Evolutionary conservation across 495 filamentous ascomycete genomes (phyloP).

Genomic region (Chaetomidium leptoderma): DNA sequence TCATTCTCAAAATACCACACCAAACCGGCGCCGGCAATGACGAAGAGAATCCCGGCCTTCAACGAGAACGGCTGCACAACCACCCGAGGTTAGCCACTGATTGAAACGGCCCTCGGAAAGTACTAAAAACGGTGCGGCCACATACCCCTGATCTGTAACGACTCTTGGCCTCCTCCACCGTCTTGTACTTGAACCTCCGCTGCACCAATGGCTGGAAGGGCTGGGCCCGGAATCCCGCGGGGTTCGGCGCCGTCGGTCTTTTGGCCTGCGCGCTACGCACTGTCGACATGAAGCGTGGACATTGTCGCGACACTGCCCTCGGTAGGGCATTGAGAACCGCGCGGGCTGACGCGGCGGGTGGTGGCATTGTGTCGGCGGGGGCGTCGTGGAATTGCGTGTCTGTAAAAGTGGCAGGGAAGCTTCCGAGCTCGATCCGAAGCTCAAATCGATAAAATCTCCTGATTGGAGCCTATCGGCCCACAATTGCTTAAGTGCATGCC

Average conservation of each 20-base stretch:
- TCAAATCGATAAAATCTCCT: conserved; percentile 20
- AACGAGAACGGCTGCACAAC: conserved; percentile 75
- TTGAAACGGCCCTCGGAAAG: neutral
- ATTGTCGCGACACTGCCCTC: conserved; percentile 24
- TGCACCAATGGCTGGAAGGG: conserved; percentile 34
- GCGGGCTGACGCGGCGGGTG: conserved; percentile 23
- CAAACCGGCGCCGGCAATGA: conserved; percentile 69
- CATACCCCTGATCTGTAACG: conserved; percentile 50
- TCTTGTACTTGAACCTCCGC: conserved; percentile 42
- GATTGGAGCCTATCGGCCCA: conserved; percentile 7
- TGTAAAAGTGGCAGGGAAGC: neutral
- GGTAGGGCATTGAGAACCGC: conserved; percentile 23
- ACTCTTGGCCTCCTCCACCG: conserved; percentile 52
- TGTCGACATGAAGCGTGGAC: conserved; percentile 29
- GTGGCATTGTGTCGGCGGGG: conserved; percentile 27
- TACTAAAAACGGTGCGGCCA: neutral
- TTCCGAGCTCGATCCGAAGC: conserved; percentile 8
- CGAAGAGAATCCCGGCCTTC: conserved; percentile 82
- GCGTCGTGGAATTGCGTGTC: neutral
- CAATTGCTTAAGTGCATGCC: conserved; percentile 10
- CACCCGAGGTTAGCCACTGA: conserved; percentile 18
- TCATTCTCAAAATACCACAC: conserved; percentile 86
- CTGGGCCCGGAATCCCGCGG: conserved; percentile 21
- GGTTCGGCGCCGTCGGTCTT: conserved; percentile 18
- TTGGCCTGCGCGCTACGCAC: conserved; percentile 15